Percentiles rank a stretch among this genome's conserved stretches.
Evolutionary conservation across 2,329 filamentous ascomycete species (phyloP).

Genomic region (Lachnellula occidentalis): DNA sequence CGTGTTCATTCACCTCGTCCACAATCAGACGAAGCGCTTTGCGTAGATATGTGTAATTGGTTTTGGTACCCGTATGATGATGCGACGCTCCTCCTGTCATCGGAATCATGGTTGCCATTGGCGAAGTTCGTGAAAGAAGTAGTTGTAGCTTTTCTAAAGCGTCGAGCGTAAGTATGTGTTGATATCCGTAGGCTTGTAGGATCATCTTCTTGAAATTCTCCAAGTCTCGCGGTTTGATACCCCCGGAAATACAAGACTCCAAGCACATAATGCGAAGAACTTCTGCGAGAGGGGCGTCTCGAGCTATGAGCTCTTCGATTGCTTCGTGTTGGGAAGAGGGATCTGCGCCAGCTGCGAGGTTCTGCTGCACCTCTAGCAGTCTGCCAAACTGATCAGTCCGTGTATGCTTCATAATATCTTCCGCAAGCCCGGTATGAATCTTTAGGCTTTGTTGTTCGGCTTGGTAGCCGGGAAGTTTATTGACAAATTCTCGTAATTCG

Average conservation of each 20-base stretch:
- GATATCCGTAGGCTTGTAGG: constrained; percentile 88
- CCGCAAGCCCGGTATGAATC: constrained; percentile 83
- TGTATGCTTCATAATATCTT: constrained; percentile 93
- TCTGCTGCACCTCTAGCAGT: constrained; percentile 89
- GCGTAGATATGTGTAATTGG: constrained; percentile 84
- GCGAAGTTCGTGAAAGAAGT: constrained; percentile 70
- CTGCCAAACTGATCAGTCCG: constrained; percentile 84
- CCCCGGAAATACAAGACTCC: constrained; percentile 84
- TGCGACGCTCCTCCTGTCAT: constrained; percentile 54
- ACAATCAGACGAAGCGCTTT: constrained; percentile 85
- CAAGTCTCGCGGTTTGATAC: constrained; percentile 81
- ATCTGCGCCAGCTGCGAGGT: constrained; percentile 84
- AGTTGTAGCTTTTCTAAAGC: constrained; percentile 86
- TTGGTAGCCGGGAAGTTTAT: constrained; percentile 85
- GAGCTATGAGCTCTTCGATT: constrained; percentile 91
- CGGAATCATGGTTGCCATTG: constrained; percentile 75
- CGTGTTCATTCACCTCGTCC: constrained; percentile 92
- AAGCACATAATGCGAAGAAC: constrained; percentile 83
- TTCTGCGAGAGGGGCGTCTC: constrained; percentile 73
- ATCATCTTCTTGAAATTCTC: constrained; percentile 86
- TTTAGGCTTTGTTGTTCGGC: constrained; percentile 91
- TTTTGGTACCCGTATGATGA: constrained; percentile 56
- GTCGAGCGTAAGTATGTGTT: constrained; percentile 85
- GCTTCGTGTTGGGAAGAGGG: constrained; percentile 82
- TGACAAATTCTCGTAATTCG: constrained; percentile 92